These are phyloP conservation scores for Letharia columbiana DNA, from an alignment of 495 filamentous ascomycete genomes.

Conservation along the genomic window DNA sequence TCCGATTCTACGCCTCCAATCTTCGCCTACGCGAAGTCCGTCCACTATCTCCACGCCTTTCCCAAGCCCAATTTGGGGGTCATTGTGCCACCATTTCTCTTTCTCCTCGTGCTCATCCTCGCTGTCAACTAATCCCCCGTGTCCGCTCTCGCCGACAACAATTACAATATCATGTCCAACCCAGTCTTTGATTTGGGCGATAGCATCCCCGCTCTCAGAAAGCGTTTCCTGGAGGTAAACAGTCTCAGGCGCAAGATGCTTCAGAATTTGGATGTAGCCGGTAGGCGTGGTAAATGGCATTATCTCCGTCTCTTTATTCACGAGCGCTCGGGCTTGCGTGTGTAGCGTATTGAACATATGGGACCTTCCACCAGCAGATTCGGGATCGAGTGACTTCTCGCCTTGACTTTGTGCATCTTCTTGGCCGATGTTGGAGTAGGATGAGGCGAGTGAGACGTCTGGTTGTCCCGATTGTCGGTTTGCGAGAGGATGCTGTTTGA, in stretches of 20 bases:
- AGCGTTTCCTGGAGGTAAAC: slow-evolving; percentile 80
- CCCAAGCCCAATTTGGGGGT: slow-evolving; percentile 72
- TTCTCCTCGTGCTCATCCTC: slow-evolving; percentile 64
- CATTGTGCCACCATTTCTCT: slow-evolving; percentile 74
- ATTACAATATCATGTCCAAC: slow-evolving; percentile 76
- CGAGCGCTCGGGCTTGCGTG: slow-evolving; percentile 62
- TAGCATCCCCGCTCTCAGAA: slow-evolving; percentile 58
- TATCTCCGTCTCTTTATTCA: slow-evolving; percentile 75
- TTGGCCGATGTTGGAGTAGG: slow-evolving; percentile 77
- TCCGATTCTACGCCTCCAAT: slow-evolving; percentile 69
- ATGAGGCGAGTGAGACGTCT: slow-evolving; percentile 64
- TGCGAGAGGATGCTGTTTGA: slow-evolving; percentile 53
- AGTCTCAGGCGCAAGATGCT: slow-evolving; percentile 70
- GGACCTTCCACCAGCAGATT: slow-evolving; percentile 32
- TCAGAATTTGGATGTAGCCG: slow-evolving; percentile 73
- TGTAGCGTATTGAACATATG: slow-evolving; percentile 64
- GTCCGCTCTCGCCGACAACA: slow-evolving; percentile 73
- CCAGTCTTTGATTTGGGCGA: slow-evolving; percentile 71
- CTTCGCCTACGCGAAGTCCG: slow-evolving; percentile 63
- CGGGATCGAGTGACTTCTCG: slow-evolving; percentile 43
- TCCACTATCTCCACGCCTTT: slow-evolving; percentile 84
- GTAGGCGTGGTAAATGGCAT: slow-evolving; percentile 74
- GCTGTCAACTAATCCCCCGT: slow-evolving; percentile 81
- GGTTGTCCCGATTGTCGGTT: slow-evolving; percentile 38
- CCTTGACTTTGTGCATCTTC: slow-evolving; percentile 64